Evolutionary conservation across 768 basidiomycete species (phyloP), one percentile per base, ranked within the genome.

Genomic region (Amanita molliuscula): DNA sequence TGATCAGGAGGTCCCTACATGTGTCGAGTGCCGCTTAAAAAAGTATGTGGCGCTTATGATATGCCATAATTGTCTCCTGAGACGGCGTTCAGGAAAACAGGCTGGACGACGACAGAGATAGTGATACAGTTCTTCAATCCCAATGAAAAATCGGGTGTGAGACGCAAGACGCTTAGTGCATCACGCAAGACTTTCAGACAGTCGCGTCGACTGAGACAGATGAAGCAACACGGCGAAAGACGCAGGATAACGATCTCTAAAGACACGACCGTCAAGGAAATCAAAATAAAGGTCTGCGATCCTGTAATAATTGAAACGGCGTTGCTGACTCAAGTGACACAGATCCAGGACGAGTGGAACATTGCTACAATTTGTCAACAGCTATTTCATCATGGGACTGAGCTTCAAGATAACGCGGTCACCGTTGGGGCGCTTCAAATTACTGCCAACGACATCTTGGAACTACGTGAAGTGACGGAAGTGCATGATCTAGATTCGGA

Each of bases 291-390:
- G 71, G 84, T 88, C n/a, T 35, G 34, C 23, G 23, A 46, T 51
- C 52, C 77, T 63, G 25, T 25, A 31, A 3, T 49, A 40, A 28
- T 47, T n/a, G 15, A 21, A 7, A 33, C 28, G 23, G 21, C 5
- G 34, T 42, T 28, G 16, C 25, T 47, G 26, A 47, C n/a, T 16
- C 31, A 18, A 9, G 47, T 52, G 53, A 47, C 41, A 23, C 56
- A 89, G 88, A 59, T 88, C 37, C 78, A 83, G 41, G 74, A 77
- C 25, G 70, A 74, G 38, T 66, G 82, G 47, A 70, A 69, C 34
- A 81, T 90, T 50, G 83, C 88, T 31, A 82, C 83, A 8, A 86
- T 90, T 49, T 83, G 76, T 53, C 89, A 91, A 60, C 75, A 81
- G 44, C 64, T 92, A 21, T 84, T 78, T 58, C 73, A 80, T 59